These are phyloP conservation scores for Boletus reticulatus DNA, from an alignment of 768 basidiomycete genomes.

Conservation along the genomic window DNA sequence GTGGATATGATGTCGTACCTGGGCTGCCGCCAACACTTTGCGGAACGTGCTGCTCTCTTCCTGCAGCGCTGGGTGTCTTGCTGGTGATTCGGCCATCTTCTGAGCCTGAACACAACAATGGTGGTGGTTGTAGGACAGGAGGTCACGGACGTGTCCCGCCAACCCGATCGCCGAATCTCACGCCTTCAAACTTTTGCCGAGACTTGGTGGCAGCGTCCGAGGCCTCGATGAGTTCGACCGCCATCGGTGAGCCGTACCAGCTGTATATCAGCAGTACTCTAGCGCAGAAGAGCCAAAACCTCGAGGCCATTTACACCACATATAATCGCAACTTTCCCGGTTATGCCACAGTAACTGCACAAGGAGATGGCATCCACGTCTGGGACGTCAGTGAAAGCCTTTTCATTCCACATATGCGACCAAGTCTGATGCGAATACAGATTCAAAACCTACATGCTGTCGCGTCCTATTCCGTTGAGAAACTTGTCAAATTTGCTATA, in stretches of 20 bases:
- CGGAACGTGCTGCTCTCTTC: slow-evolving; percentile 36
- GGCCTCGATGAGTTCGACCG: slow-evolving; percentile 28
- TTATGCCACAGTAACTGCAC: slow-evolving; percentile 64
- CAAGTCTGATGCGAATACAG: slow-evolving; percentile 35
- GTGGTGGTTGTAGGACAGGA: slow-evolving; percentile 1
- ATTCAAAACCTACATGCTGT: slow-evolving; percentile 62
- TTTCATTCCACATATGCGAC: not conserved
- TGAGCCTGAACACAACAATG: slow-evolving; percentile 1
- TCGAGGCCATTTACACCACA: slow-evolving; percentile 19
- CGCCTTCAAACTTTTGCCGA: not conserved
- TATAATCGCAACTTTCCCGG: slow-evolving; percentile 39
- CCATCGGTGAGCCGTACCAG: slow-evolving; percentile 32
- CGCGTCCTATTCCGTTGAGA: slow-evolving; percentile 66
- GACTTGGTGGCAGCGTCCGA: not conserved
- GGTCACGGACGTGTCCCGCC: not conserved
- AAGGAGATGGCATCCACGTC: slow-evolving; percentile 74
- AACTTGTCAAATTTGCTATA: slow-evolving; percentile 59
- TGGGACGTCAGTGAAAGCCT: slow-evolving; percentile 53
- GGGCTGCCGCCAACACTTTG: slow-evolving; percentile 38
- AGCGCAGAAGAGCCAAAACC: not conserved
- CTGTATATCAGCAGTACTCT: slow-evolving; percentile 24
- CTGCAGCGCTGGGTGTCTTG: slow-evolving; percentile 22
- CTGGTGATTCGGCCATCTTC: slow-evolving; percentile 25
- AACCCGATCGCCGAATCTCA: slow-evolving; percentile 21
- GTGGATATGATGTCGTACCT: slow-evolving; percentile 37